Conservation (phyloP, 1,284 basidiomycete genomes). For the Sparassis latifolia region DNA sequence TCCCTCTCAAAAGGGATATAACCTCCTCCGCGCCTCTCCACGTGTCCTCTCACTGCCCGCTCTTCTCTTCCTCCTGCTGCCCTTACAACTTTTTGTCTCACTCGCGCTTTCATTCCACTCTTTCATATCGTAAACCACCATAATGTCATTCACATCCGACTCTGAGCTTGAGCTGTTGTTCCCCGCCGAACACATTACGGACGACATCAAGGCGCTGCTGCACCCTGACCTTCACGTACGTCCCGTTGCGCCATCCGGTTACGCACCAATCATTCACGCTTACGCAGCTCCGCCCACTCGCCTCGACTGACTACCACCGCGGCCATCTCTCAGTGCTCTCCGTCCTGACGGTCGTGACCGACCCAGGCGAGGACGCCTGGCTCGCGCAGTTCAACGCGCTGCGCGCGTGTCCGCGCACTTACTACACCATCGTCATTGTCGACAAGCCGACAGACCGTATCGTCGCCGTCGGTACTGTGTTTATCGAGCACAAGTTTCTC, state of each 20-base stretch:
- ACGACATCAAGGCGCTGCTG: conserved; percentile 49
- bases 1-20: too few relatives aligned
- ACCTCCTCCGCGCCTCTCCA: too few relatives aligned
- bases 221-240: conserved; percentile 51
- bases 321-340: conserved; percentile 82
- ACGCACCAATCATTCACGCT: neutral
- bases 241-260: conserved; percentile 11
- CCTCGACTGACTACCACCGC: conserved; percentile 78
- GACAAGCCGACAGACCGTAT: conserved; percentile 71
- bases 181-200: conserved; percentile 58
- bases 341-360: conserved; percentile 74
- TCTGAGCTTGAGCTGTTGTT: conserved; percentile 72
- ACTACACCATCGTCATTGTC: conserved; percentile 84
- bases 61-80: neutral
- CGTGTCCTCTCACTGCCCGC: too few relatives aligned
- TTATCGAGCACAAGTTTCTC: conserved; percentile 92
- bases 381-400: conserved; percentile 60
- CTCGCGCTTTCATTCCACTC: neutral
- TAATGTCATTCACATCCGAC: conserved; percentile 58
- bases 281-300: conserved; percentile 79
- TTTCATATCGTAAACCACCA: neutral
- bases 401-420: conserved; percentile 52
- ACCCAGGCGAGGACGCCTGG: conserved; percentile 70
- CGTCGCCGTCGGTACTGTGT: conserved; percentile 79
- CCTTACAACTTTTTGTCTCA: neutral